A percentile compares a stretch with the other conserved stretches of the same genome.
Conservation (phyloP, 441 rosid species). For the Syzygium malaccense region DNA sequence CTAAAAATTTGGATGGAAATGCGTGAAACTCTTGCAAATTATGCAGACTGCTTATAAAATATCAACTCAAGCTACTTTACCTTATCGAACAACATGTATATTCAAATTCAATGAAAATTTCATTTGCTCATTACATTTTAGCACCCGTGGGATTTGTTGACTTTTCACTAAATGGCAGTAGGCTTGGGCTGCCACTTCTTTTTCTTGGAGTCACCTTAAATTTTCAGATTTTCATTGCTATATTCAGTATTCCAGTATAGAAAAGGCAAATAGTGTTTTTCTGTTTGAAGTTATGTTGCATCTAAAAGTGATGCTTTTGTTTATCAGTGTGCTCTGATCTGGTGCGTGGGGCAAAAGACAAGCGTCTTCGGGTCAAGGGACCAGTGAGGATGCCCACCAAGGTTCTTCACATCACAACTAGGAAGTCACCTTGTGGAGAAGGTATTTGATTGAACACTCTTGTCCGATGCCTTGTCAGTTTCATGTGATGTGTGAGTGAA, state of each 20-base stretch:
- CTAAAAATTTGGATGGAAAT: neutral
- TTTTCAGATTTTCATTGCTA: neutral
- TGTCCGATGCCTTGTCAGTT: neutral
- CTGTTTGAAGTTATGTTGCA: neutral
- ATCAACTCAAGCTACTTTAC: neutral
- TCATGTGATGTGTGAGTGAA: neutral
- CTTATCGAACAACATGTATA: neutral
- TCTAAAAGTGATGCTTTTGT: neutral
- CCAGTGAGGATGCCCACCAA: slow-evolving; percentile 88
- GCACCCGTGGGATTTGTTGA: neutral
- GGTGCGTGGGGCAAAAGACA: slow-evolving; percentile 83
- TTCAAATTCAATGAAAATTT: neutral
- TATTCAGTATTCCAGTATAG: neutral
- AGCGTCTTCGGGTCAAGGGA: slow-evolving; percentile 75
- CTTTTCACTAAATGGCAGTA: neutral
- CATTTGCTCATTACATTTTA: neutral
- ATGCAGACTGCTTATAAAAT: neutral
- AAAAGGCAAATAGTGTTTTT: neutral
- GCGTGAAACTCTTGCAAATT: neutral
- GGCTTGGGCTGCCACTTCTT: neutral
- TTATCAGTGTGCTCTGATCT: slow-evolving; percentile 61
- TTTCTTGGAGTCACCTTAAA: neutral
- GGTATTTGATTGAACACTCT: slow-evolving; percentile 25
- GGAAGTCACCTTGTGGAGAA: slow-evolving; percentile 91
- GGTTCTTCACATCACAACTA: slow-evolving; percentile 71